Conservation (phyloP, 192 early-diverging fungal genomes). For the Linnemannia zychae region DNA sequence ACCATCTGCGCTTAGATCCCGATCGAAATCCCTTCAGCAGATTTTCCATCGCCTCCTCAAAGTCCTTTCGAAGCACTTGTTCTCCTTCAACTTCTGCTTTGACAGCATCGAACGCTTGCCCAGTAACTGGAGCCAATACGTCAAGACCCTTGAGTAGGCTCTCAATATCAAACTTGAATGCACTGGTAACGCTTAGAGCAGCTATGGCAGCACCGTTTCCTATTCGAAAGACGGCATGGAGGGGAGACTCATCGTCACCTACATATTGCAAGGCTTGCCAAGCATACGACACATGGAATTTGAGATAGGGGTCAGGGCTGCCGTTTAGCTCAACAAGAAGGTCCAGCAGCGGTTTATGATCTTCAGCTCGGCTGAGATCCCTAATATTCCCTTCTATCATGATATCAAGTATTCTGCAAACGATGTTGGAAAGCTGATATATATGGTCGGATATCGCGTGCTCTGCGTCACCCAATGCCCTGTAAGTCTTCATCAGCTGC, state of each 20-base stretch:
- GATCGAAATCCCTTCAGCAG: not conserved
- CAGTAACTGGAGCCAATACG: not conserved
- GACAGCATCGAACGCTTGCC: not conserved
- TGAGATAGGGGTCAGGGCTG: constrained; percentile 1
- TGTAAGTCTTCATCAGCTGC: not conserved
- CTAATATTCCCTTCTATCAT: not conserved
- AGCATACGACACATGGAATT: not conserved
- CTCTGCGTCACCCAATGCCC: not conserved
- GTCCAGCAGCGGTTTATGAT: not conserved
- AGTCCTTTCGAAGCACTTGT: not conserved
- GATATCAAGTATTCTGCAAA: not conserved
- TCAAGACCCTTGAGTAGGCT: not conserved
- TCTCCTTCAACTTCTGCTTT: not conserved
- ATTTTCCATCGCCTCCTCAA: not conserved
- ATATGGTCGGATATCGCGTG: not conserved
- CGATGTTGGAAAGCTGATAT: not conserved
- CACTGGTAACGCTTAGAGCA: not conserved
- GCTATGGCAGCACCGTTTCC: not conserved
- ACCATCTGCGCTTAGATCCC: not conserved
- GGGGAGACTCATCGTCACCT: not conserved
- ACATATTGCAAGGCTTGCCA: not conserved
- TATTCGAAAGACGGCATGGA: not conserved
- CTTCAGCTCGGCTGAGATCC: not conserved
- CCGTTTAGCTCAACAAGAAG: not conserved
- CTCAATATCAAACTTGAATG: not conserved